Percentiles rank a stretch among this genome's conserved stretches.
Evolutionary conservation across 257 asterid genomes (phyloP).

Genomic region (Craterostigma plantagineum): DNA sequence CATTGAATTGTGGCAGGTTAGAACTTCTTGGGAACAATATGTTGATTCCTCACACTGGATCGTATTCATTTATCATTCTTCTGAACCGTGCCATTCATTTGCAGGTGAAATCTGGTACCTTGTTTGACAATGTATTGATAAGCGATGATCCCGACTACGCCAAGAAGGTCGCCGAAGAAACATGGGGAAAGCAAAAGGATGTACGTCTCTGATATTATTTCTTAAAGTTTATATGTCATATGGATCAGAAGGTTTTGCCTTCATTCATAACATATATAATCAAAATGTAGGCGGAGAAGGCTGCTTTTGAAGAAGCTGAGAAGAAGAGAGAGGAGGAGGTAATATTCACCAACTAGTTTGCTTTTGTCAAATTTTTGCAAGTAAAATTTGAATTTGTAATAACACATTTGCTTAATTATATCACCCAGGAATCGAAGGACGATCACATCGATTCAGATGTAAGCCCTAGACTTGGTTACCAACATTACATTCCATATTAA

Average conservation of each 20-base stretch:
- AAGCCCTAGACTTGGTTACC: too few species aligned
- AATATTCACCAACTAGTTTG: conserved; percentile 4
- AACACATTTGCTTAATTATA: not conserved
- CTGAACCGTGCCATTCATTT: not conserved
- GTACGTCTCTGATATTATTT: conserved; percentile 22
- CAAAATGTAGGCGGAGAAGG: conserved; percentile 66
- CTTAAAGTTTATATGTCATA: too few species aligned
- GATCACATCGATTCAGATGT: conserved; percentile 46
- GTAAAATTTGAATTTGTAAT: not conserved
- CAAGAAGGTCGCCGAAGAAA: conserved; percentile 66
- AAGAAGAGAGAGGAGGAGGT: conserved; percentile 93
- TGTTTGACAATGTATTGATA: conserved; percentile 80
- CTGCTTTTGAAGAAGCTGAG: conserved; percentile 85
- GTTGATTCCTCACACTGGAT: too few species aligned
- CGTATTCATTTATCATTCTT: too few species aligned
- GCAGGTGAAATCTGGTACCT: conserved; percentile 98
- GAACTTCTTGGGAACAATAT: not conserved
- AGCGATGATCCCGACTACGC: conserved; percentile 86
- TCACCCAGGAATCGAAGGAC: conserved; percentile 23
- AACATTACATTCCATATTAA: too few species aligned
- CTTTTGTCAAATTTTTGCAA: not conserved
- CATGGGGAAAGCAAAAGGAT: conserved; percentile 94
- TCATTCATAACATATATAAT: not conserved
- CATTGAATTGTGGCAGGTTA: conserved; percentile 96
- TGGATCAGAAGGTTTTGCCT: too few species aligned